Evolutionary conservation across 1,139 yeast species (phyloP), one percentile per base, ranked within the genome.

Genomic region (Eremothecium cymbalariae): DNA sequence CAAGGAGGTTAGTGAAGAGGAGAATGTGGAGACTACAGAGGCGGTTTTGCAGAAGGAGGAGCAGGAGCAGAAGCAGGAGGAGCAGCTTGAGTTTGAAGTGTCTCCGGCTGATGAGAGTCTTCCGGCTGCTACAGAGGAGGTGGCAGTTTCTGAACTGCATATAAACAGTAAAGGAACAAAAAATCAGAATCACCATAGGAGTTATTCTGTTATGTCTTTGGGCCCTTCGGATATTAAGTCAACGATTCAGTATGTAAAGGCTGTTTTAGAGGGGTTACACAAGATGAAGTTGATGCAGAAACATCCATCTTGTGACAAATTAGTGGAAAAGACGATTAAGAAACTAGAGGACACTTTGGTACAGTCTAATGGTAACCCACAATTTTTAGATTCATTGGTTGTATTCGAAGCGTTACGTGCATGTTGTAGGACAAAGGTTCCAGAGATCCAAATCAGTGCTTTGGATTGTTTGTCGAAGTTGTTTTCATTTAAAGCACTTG

Each of bases 391-490:
- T 20, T 70, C 78, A 0, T 46, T 59, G 6, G 55, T 63, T 8
- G 65, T 79, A 3, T 75, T 78, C 49, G 83, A 77, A 45, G 77
- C 84, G 1, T 58, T 79, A 39, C 64, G 77, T 42, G 49, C 71
- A n/a, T 72, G 78, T 3, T 75, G 81, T 47, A 67, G 72, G 40
- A 65, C 75, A 6, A 59, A 65, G 31, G 67, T 66, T 32, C 61
- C 63, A 9, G 77, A 70, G 8, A 64, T 76, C 19, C 74, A 74
- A 42, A 67, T 72, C 18, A 59, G 64, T 20, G 76, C 85, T 1
- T 57, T 79, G 43, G 86, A 78, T 51, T 73, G 82, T 49, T 61
- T 79, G 26, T 73, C 81, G 34, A 79, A 78, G 50, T 64, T 77
- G 16, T 74, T 78, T 51, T 70, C 81, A 1, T 77, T 77, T 50